These are phyloP conservation scores for Scheffersomyces lignicola DNA, from an alignment of 1,139 yeast species.

Conservation along the genomic window DNA sequence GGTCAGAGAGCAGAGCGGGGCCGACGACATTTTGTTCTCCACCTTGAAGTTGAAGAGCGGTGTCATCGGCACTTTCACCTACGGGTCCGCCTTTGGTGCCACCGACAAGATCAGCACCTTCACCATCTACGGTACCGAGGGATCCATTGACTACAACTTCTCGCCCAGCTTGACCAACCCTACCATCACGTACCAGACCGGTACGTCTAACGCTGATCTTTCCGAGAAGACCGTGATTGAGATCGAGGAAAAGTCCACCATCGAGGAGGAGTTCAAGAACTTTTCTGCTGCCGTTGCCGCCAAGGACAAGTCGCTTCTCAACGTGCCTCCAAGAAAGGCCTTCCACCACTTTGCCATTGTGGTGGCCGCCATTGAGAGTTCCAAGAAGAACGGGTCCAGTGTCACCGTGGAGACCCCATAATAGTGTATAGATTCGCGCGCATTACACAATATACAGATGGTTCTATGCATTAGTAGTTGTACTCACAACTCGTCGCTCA, in stretches of 20 bases:
- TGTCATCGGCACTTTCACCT: conserved; percentile 82
- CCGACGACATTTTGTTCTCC: conserved; percentile 76
- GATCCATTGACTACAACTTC: conserved; percentile 67
- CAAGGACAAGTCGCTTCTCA: conserved; percentile 60
- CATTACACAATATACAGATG: not conserved
- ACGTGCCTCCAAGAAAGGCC: conserved; percentile 68
- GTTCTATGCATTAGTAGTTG: not conserved
- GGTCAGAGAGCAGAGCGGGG: conserved; percentile 72
- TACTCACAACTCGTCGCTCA: not conserved
- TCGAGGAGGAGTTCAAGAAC: conserved; percentile 66
- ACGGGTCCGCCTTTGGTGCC: conserved; percentile 90
- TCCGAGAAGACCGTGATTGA: conserved; percentile 49
- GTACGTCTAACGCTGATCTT: conserved; percentile 43
- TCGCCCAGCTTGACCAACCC: conserved; percentile 51
- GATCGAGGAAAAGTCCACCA: conserved; percentile 54
- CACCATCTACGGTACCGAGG: conserved; percentile 74
- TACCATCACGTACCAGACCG: conserved; percentile 49
- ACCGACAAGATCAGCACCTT: conserved; percentile 66
- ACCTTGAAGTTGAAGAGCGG: conserved; percentile 62
- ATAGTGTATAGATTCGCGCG: not conserved
- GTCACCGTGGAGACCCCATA: conserved; percentile 46
- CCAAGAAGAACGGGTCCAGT: conserved; percentile 56
- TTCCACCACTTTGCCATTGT: conserved; percentile 91
- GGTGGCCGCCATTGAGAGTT: conserved; percentile 78
- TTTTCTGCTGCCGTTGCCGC: conserved; percentile 67